phyloP scores from a whole-genome alignment of 257 asterid genomes.

The Solanum paucissectum region DNA sequence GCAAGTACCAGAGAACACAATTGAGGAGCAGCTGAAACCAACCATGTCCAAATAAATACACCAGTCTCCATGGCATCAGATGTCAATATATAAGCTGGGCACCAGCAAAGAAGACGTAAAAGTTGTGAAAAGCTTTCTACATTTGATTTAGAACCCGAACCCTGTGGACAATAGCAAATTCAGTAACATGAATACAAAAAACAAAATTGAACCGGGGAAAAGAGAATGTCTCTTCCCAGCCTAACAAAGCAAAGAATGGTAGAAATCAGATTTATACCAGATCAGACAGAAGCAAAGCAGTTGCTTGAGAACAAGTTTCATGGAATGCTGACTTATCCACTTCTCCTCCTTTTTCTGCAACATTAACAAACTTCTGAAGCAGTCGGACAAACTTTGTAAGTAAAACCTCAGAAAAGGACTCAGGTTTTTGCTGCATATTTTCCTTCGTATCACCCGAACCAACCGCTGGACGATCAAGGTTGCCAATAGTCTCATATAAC shows the following conservation, averaged over 20 bases:
- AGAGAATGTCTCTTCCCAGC: background rate
- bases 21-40: constrained; percentile 98
- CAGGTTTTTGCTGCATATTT: constrained; percentile 38
- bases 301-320: constrained; percentile 93
- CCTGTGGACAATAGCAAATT: constrained; percentile 33
- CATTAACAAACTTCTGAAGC: constrained; percentile 83
- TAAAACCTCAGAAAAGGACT: constrained; percentile 68
- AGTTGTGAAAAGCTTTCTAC: constrained; percentile 89
- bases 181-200: background rate
- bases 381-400: constrained; percentile 62
- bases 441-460: constrained; percentile 26
- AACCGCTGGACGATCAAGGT: constrained; percentile 39
- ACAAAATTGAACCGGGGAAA: background rate
- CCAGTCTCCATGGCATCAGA: constrained; percentile 97
- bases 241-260: background rate
- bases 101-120: constrained; percentile 99
- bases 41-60: constrained; percentile 94
- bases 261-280: constrained; percentile 30
- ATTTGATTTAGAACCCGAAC: constrained; percentile 58
- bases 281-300: constrained; percentile 91
- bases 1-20: constrained; percentile 93
- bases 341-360: constrained; percentile 81
- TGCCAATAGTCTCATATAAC: constrained; percentile 75
- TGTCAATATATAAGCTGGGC: constrained; percentile 95
- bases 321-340: constrained; percentile 83